Percentiles rank a stretch among this genome's conserved stretches.
Evolutionary conservation across 2,329 filamentous ascomycete genomes (phyloP).

Genomic region (Xylogone sp.): DNA sequence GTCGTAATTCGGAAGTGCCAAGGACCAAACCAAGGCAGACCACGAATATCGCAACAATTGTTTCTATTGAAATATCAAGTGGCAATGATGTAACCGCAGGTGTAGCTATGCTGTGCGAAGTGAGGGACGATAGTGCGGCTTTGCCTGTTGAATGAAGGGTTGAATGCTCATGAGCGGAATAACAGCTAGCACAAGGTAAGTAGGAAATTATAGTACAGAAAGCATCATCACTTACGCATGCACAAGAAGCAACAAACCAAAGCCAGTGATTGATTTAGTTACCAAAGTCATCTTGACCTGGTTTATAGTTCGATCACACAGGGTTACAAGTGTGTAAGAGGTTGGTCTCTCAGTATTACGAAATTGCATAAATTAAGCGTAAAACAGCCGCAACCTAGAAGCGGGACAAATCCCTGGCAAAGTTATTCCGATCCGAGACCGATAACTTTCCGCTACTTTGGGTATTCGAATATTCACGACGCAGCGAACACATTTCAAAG

Average conservation of each 20-base stretch:
- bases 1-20: conserved; percentile 72
- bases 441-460: neutral
- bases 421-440: neutral
- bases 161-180: conserved; percentile 92
- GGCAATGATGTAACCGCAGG: conserved; percentile 54
- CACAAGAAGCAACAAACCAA: conserved; percentile 74
- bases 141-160: conserved; percentile 60
- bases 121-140: conserved; percentile 40
- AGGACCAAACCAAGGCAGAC: conserved; percentile 81
- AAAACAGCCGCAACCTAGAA: neutral
- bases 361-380: neutral
- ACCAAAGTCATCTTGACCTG: conserved; percentile 60
- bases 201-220: neutral
- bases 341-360: neutral
- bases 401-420: neutral
- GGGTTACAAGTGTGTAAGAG: neutral
- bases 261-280: conserved; percentile 64
- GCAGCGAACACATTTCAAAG: no score
- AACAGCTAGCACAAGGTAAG: conserved; percentile 60
- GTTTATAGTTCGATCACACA: neutral
- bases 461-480: no score
- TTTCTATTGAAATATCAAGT: conserved; percentile 83
- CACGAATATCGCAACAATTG: conserved; percentile 73
- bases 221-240: conserved; percentile 70
- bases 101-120: conserved; percentile 37